phyloP scores from a whole-genome alignment of 148 eudicot genomes.

The Rhododendron ovatum region DNA sequence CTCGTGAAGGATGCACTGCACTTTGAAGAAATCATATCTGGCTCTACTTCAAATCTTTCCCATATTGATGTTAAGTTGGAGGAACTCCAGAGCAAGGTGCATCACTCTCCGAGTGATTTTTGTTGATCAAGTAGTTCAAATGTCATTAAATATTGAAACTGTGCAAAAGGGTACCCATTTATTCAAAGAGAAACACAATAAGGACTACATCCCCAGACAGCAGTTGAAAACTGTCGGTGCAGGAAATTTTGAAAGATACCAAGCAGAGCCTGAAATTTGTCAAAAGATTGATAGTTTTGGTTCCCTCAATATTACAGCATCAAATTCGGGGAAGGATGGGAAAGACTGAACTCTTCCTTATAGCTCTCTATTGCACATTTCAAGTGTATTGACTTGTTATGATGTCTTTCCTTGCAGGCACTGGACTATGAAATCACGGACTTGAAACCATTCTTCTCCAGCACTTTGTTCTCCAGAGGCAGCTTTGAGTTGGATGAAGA shows the following conservation, averaged over 20 bases:
- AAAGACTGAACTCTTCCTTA: too few species aligned
- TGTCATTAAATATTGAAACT: not conserved
- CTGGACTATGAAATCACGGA: conserved; percentile 76
- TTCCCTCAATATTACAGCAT: not conserved
- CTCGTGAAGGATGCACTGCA: conserved; percentile 79
- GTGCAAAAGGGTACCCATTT: too few species aligned
- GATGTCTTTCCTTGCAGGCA: conserved; percentile 43
- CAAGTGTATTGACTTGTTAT: conserved; percentile 3
- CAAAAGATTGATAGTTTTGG: not conserved
- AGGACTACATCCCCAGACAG: not conserved
- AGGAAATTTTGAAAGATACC: not conserved
- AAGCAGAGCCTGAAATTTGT: not conserved
- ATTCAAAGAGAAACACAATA: not conserved
- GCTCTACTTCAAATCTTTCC: conserved; percentile 28
- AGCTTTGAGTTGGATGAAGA: conserved; percentile 65
- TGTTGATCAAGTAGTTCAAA: not conserved
- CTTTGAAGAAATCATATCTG: conserved; percentile 78
- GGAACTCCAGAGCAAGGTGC: not conserved
- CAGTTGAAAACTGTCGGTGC: not conserved
- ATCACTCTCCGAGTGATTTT: not conserved
- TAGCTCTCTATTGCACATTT: not conserved
- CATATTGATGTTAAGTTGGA: not conserved
- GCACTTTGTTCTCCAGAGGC: conserved; percentile 54
- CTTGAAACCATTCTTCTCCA: conserved; percentile 70
- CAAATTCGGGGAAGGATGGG: not conserved